Evolutionary conservation across 345 rosid genomes (phyloP).

Genomic region (Atalantia buxifolia): DNA sequence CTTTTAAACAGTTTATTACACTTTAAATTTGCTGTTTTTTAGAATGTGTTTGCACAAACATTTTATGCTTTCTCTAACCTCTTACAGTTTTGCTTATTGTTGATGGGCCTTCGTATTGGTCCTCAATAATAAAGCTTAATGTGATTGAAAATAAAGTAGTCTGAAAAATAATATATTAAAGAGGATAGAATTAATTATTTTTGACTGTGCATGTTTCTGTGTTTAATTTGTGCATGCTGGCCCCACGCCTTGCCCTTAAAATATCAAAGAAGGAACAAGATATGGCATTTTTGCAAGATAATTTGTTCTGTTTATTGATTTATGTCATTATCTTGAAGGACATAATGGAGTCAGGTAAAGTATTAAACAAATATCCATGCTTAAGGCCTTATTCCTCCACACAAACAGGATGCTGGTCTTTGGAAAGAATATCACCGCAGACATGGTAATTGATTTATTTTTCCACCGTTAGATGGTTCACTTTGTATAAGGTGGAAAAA

Average conservation of each 20-base stretch:
- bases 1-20: neutral
- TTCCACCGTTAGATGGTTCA: neutral
- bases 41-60: neutral
- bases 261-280: neutral
- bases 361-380: conserved; percentile 98
- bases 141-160: neutral
- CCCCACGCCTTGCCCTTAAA: neutral
- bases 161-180: neutral
- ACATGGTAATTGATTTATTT: conserved; percentile 53
- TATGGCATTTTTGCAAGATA: neutral
- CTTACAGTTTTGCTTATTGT: neutral
- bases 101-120: neutral
- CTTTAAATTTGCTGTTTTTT: too few relatives aligned
- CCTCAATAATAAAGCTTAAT: neutral
- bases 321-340: conserved; percentile 46
- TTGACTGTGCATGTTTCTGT: neutral
- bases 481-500: neutral
- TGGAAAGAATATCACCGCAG: conserved; percentile 74
- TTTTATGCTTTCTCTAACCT: neutral
- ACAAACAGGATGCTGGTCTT: conserved; percentile 93
- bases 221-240: too few relatives aligned
- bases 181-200: neutral
- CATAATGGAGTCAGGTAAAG: conserved; percentile 99
- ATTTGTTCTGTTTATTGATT: conserved; percentile 10
- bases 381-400: conserved; percentile 95